Evolutionary conservation across 257 asterid genomes (phyloP), one percentile per base, ranked within the genome.

Genomic region (Henckelia pumila): DNA sequence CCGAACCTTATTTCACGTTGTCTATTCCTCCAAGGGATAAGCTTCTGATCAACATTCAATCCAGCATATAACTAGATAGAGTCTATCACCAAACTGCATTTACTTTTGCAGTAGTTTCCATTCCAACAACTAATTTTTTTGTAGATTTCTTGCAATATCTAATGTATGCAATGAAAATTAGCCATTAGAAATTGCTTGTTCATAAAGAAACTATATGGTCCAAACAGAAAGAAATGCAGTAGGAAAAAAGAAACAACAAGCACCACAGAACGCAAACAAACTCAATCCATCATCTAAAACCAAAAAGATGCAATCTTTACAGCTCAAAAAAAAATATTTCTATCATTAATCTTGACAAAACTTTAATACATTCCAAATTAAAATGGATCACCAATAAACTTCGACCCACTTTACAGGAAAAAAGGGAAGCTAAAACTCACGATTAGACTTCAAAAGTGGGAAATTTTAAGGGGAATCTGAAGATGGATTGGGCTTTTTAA

Each of bases 401-500:
- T 23, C 26, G 11, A 49, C 20, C 5, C 59, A 16, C 20, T 65
- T 40, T 23, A 49, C 14, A 60, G 23, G 7, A 40, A 59, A 63
- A 63, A 20, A 8, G 24, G n/a, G 29, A 23, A 40, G 47, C 56
- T 22, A 35, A 68, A 63, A 52, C 74, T 59, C 68, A n/a, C 32
- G 44, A 66, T 61, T 20, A 53, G 71, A 74, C 32, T 8, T 59
- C 70, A 62, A 21, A 13, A 65, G 11, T 61, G 62, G 44, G 68
- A 22, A 26, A 33, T 47, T 28, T 56, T 56, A 30, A 30, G 64
- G 64, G 49, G 74, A 73, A 60, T 55, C 64, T 11, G 82, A 59
- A 59, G 84, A 78, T 4, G 83, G 47, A 49, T 35, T 76, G 19
- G 87, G 80, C 63, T 63, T 85, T 71, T 70, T 78, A 55, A 77